These are phyloP conservation scores for Triticum urartu DNA, from an alignment of 176 grass and related monocot species.

Conservation along the genomic window DNA sequence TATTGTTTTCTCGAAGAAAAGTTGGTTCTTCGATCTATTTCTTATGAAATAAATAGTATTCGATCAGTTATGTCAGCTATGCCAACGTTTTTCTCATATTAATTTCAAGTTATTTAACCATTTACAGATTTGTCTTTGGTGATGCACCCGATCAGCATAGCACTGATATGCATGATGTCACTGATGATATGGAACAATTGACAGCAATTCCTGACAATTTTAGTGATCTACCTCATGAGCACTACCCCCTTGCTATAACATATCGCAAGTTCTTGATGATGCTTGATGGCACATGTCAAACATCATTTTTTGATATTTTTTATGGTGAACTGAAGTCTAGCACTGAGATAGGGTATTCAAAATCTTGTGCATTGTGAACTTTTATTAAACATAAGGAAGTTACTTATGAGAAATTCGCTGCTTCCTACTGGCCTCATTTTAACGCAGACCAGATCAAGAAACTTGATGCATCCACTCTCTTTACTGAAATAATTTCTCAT, in stretches of 20 bases:
- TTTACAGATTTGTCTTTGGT: too few relatives aligned
- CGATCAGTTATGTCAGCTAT: too few relatives aligned
- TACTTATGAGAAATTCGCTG: constrained; percentile 66
- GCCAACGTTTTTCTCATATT: neutral
- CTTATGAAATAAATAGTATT: too few relatives aligned
- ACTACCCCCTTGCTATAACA: constrained; percentile 29
- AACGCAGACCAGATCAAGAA: constrained; percentile 56
- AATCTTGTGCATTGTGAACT: constrained; percentile 48
- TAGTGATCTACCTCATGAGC: too few relatives aligned
- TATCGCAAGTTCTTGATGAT: constrained; percentile 77
- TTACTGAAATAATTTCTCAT: constrained; percentile 88
- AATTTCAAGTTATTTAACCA: too few relatives aligned
- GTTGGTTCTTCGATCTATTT: too few relatives aligned
- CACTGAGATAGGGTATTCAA: constrained; percentile 43
- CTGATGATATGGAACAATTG: too few relatives aligned
- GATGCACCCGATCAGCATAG: too few relatives aligned
- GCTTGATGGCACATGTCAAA: constrained; percentile 68
- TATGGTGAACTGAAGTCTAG: constrained; percentile 36
- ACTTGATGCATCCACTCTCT: constrained; percentile 70
- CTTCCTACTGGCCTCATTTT: constrained; percentile 80
- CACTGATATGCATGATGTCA: too few relatives aligned
- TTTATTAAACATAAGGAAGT: constrained; percentile 66
- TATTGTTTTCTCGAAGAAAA: too few relatives aligned
- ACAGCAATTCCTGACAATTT: too few relatives aligned
- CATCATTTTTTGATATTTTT: constrained; percentile 75